These are phyloP conservation scores for Gaultheria prostrata DNA, from an alignment of 148 eudicot genomes.

Conservation along the genomic window DNA sequence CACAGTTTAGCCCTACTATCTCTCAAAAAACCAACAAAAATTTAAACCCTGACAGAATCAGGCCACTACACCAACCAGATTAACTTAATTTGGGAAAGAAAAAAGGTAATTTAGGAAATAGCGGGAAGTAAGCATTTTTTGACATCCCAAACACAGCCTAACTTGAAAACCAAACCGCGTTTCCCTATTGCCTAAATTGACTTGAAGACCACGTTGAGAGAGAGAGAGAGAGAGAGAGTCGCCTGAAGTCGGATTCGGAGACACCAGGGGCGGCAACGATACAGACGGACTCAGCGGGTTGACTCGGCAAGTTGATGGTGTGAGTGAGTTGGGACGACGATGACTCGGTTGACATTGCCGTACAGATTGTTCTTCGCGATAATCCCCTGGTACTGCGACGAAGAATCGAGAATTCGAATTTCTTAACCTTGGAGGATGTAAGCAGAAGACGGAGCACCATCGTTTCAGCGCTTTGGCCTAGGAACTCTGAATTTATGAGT, in stretches of 20 bases:
- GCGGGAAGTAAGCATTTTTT: no score
- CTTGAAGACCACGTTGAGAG: no score
- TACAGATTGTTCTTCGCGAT: slow-evolving; percentile 18
- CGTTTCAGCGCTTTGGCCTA: slow-evolving; percentile 8
- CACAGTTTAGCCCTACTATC: background rate
- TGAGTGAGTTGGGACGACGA: slow-evolving; percentile 47
- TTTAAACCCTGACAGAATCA: no score
- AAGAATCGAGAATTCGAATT: slow-evolving; percentile 6
- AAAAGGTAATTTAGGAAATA: no score
- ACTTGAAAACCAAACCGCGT: no score
- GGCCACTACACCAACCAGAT: no score
- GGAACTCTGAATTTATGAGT: no score
- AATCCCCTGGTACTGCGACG: slow-evolving; percentile 1
- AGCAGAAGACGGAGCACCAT: slow-evolving; percentile 5
- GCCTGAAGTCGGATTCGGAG: slow-evolving; percentile 80
- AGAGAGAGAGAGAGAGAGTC: slow-evolving; percentile 6
- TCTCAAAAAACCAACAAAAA: no score
- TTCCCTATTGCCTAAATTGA: no score
- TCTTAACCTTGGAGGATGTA: slow-evolving; percentile 8
- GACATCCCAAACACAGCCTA: no score
- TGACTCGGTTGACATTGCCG: slow-evolving; percentile 45
- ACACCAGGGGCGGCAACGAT: slow-evolving; percentile 74
- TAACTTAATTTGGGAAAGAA: no score
- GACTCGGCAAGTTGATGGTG: slow-evolving; percentile 54
- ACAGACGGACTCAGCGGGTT: slow-evolving; percentile 43